Evolutionary conservation across 1,284 basidiomycete species (phyloP).

Genomic region (Earliella scabrosa): DNA sequence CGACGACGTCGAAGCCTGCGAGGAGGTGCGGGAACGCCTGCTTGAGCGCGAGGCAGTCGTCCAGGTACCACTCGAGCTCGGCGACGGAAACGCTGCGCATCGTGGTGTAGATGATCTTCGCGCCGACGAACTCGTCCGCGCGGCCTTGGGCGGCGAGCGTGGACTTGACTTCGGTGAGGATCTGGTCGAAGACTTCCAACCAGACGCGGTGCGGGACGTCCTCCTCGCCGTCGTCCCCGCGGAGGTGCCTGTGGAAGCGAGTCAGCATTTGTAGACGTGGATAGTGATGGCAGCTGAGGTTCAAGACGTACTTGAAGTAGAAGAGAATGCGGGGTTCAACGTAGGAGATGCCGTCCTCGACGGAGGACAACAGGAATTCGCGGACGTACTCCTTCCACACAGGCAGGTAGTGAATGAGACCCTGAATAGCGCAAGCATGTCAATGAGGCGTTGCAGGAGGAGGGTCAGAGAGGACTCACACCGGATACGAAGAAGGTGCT

Average conservation of each 20-base stretch:
- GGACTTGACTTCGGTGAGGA: constrained; percentile 57
- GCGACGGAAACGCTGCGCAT: constrained; percentile 60
- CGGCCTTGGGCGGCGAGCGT: constrained; percentile 56
- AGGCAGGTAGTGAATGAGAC: constrained; percentile 57
- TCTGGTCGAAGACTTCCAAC: constrained; percentile 59
- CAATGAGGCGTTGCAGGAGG: too few species aligned
- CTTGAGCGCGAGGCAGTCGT: constrained; percentile 76
- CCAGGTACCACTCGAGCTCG: constrained; percentile 66
- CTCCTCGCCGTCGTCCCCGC: constrained; percentile 58
- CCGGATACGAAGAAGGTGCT: constrained; percentile 53
- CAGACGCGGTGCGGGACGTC: constrained; percentile 65
- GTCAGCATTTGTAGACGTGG: too few species aligned
- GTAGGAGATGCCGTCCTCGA: constrained; percentile 77
- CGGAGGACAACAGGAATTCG: constrained; percentile 63
- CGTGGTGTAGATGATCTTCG: constrained; percentile 76
- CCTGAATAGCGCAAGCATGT: too few species aligned
- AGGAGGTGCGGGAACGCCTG: constrained; percentile 77
- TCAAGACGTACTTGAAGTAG: constrained; percentile 48
- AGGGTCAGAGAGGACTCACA: too few species aligned
- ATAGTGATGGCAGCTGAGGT: background rate
- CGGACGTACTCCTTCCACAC: constrained; percentile 62
- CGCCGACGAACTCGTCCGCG: constrained; percentile 65
- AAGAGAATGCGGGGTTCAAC: constrained; percentile 77
- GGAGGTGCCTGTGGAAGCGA: constrained; percentile 49
- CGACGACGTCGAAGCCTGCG: constrained; percentile 81